Base-by-base conservation (phyloP, 495 filamentous ascomycete genomes). In the Neurospora sp. region DNA sequence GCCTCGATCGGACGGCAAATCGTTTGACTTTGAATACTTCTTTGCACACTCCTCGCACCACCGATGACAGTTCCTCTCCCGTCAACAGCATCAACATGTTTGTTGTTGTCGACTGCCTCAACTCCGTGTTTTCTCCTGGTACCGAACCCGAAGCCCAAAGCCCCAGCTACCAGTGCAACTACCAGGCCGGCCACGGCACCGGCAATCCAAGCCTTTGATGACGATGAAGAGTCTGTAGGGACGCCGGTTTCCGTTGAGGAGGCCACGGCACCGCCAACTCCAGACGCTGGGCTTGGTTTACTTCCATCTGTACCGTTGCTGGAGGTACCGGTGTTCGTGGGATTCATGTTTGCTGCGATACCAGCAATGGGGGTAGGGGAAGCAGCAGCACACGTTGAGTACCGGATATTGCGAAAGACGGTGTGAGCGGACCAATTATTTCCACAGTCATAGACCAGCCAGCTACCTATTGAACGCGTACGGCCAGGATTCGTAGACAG, bases 391-490 rank as follows among this genome's bases (percentile, higher is more conserved):
- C 65, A 31, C 46, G 46, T 18, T 48, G 41, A n/a, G 71, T 69
- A 22, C 31, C 7, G 22, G 27, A 76, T 69, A 16, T 61, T 68
- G 7, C 75, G 71, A 37, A 70, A 75, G 31, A 73, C 40, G 20
- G 73, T 73, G 39, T n/a, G 53, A 20, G 71, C 69, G 16, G 4
- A n/a, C 73, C 65, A 75, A 2, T 35, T n/a, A 1, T 16, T 59
- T 27, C 48, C 75, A 39, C 75, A 77, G 39, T 70, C 71, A 14
- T 41, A 27, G 1, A 73, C 42, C 31, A 75, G 41, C 71, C 73
- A 75, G 68, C 75, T 77, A 5, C n/a, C n/a, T n/a, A n/a, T 73
- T 42, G 59, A 27, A 31, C 1, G 73, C 71, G 38, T 71, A 59
- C 18, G 59, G 69, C 42, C 35, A 77, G 65, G 37, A 35, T 9